Percentiles rank a stretch among this genome's conserved stretches.
Conservation (phyloP, 108 stramenopile genomes). For the Pseudonitzschia delicatissima region DNA sequence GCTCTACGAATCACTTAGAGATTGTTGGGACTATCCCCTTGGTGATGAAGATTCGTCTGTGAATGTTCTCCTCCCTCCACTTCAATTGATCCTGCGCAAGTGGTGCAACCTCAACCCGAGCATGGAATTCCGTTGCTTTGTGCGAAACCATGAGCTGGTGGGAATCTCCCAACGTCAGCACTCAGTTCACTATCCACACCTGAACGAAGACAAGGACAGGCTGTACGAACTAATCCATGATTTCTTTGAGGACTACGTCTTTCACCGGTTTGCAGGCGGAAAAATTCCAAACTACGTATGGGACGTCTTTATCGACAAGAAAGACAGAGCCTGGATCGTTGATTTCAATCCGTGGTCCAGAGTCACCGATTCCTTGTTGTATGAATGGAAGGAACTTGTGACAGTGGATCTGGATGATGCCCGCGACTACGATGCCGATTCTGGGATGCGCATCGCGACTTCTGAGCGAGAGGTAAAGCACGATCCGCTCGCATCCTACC, state of each 20-base stretch:
- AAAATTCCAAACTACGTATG: constrained; percentile 50
- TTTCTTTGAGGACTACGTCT: constrained; percentile 58
- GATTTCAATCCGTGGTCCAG: constrained; percentile 87
- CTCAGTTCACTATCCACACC: constrained; percentile 69
- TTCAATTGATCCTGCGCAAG: constrained; percentile 80
- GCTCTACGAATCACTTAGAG: constrained; percentile 29
- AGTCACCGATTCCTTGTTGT: constrained; percentile 75
- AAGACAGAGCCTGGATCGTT: constrained; percentile 76
- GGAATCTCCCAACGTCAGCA: constrained; percentile 74
- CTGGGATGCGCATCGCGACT: constrained; percentile 54
- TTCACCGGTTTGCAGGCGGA: constrained; percentile 40
- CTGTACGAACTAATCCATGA: constrained; percentile 33
- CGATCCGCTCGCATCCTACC: constrained; percentile 73
- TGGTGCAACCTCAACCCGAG: constrained; percentile 92
- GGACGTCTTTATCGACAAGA: constrained; percentile 83
- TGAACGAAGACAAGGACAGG: constrained; percentile 28
- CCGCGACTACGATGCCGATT: neutral
- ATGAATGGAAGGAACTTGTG: constrained; percentile 74
- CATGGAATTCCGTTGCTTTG: constrained; percentile 95
- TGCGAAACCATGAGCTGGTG: constrained; percentile 55
- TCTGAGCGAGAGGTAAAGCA: constrained; percentile 65
- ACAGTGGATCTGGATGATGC: constrained; percentile 35
- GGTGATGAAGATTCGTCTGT: constrained; percentile 5
- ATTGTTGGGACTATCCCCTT: constrained; percentile 50
- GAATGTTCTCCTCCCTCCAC: neutral